phyloP scores from a whole-genome alignment of 1,284 basidiomycete species.

The Ceratobasidium theobromae region DNA sequence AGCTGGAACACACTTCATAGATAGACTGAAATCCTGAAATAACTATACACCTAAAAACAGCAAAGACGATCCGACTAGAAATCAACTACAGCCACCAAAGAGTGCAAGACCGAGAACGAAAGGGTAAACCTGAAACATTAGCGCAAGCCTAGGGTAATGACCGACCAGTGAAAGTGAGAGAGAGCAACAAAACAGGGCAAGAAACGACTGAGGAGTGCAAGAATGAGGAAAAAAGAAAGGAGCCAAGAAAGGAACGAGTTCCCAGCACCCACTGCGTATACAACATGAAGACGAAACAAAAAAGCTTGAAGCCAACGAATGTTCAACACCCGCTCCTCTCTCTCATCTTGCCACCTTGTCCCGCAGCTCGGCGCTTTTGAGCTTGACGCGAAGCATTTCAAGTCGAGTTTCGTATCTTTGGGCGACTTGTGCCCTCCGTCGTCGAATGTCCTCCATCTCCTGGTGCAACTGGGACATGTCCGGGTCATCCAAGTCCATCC shows the following conservation, averaged over 20 bases:
- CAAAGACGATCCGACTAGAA: background rate
- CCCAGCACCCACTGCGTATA: slow-evolving; percentile 19
- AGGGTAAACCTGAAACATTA: too few species aligned
- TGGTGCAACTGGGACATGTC: slow-evolving; percentile 11
- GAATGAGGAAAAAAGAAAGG: background rate
- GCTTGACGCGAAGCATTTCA: slow-evolving; percentile 24
- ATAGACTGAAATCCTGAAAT: too few species aligned
- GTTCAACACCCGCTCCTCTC: background rate
- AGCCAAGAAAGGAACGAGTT: slow-evolving; percentile 10
- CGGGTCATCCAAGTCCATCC: background rate
- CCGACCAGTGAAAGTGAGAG: background rate
- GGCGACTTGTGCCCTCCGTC: slow-evolving; percentile 8
- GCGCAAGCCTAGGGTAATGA: background rate
- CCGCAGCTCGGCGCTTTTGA: slow-evolving; percentile 23
- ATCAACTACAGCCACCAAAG: background rate
- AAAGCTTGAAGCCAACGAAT: background rate
- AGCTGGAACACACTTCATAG: too few species aligned
- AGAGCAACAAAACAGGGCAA: background rate
- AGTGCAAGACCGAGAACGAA: too few species aligned
- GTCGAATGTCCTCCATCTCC: slow-evolving; percentile 26
- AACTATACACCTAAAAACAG: slow-evolving; percentile 30
- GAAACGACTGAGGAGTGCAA: background rate
- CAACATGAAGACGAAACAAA: background rate
- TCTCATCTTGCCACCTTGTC: slow-evolving; percentile 23
- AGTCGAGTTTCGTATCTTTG: slow-evolving; percentile 21